Evolutionary conservation across 768 basidiomycete species (phyloP).

Genomic region (Tephrocybe sp.): DNA sequence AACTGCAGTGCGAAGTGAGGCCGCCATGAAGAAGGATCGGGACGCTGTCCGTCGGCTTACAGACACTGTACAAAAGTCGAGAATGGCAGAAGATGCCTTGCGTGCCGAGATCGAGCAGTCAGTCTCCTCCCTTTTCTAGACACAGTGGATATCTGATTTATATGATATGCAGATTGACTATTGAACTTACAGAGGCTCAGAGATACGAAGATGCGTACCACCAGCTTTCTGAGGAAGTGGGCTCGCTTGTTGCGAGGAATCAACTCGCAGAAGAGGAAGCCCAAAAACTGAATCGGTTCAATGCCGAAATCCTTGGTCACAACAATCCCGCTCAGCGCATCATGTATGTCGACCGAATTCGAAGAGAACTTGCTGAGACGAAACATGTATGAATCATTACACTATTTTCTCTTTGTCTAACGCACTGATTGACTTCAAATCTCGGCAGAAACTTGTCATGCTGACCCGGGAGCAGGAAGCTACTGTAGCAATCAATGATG

Average conservation of each 20-base stretch:
- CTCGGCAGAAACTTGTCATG: conserved; percentile 52
- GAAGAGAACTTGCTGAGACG: conserved; percentile 73
- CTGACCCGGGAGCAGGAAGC: conserved; percentile 48
- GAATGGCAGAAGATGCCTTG: conserved; percentile 66
- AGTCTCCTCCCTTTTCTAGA: conserved; percentile 23
- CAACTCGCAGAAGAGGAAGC: conserved; percentile 81
- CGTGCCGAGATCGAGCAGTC: conserved; percentile 68
- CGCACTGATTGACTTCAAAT: background rate
- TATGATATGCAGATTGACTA: conserved; percentile 29
- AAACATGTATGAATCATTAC: conserved; percentile 63
- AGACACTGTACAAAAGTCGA: conserved; percentile 48
- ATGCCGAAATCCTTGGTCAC: conserved; percentile 83
- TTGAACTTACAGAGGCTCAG: conserved; percentile 58
- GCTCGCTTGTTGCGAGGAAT: conserved; percentile 63
- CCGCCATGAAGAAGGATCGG: conserved; percentile 42
- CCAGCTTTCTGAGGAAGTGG: conserved; percentile 60
- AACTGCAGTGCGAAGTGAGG: conserved; percentile 28
- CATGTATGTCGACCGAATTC: conserved; percentile 80
- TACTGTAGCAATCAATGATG: conserved; percentile 38
- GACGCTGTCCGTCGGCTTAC: conserved; percentile 47
- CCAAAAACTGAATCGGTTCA: conserved; percentile 70
- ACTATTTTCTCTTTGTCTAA: background rate
- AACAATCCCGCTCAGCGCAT: conserved; percentile 84
- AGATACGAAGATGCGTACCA: conserved; percentile 72
- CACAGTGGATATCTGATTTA: background rate